Evolutionary conservation across 1,284 basidiomycete genomes (phyloP), one percentile per base, ranked within the genome.

Genomic region (Ganoderma boninense): DNA sequence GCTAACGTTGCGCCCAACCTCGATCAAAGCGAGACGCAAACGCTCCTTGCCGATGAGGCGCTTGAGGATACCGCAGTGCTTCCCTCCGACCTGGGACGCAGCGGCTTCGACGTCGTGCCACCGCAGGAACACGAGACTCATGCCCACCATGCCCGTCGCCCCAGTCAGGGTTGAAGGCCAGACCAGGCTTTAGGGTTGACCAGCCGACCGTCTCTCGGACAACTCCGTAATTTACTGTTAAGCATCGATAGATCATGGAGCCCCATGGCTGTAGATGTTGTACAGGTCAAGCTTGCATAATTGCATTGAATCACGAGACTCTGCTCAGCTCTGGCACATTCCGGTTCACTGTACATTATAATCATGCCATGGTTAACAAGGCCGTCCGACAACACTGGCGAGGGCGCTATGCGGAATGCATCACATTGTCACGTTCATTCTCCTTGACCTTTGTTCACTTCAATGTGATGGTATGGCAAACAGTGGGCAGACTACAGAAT

Each of bases 1-100:
- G 56, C 52, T 59, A 59, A 62, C 20, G 79, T 81, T 49, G 76
- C 75, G 14, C 76, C 81, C 42, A 60, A 64, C 13, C 75, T 71
- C 26, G 89, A 88, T 74, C 87, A 88, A 75, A 84, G 84, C 59
- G 88, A 90, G 82, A 63, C 82, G 86, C 71, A 84, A 86, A 73
- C 75, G 64, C 71, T 82, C 78, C 70, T 86, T 79, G 71, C 82
- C 78, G 80, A 82, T 71, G 77, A 81, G 60, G 76, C 77, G 59
- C 81, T 94, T 68, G 91, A 94, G 69, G 93, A 94, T 79, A 94
- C 93, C 0, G 92, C 93, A 29, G 83, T 82, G 18, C 84, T 94
- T 32, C 94, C 93, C n/a, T 88, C 87, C 13, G 92, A 93, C 77
- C 82, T 93, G 38, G 92, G 91, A 10, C 89, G 86, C 78, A 84